These are phyloP conservation scores for Candida schatavii DNA, from an alignment of 805 yeast species.

Conservation along the genomic window DNA sequence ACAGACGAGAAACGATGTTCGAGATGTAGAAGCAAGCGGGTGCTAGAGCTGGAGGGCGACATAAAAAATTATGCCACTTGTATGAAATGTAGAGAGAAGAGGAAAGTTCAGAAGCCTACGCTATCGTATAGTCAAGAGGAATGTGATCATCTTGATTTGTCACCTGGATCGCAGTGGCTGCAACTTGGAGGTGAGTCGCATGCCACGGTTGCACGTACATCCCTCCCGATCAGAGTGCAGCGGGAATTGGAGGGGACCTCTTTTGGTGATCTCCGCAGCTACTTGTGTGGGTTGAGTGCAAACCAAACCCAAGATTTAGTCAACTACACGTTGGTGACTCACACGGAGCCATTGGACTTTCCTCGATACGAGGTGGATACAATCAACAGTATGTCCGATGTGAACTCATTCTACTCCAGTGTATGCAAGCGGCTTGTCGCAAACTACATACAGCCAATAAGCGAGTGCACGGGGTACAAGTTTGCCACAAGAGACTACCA, in stretches of 20 bases:
- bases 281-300: constrained; percentile 1
- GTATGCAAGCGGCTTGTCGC: constrained; percentile 3
- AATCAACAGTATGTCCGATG: constrained; percentile 1
- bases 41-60: constrained; percentile 6
- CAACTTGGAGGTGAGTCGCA: neutral
- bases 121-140: too few relatives aligned
- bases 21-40: constrained; percentile 7
- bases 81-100: constrained; percentile 6
- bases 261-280: constrained; percentile 1
- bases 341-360: neutral
- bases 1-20: constrained; percentile 4
- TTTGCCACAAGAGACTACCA: constrained; percentile 8
- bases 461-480: constrained; percentile 6
- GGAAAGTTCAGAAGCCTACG: constrained; percentile 3
- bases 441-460: constrained; percentile 6
- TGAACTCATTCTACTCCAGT: constrained; percentile 4
- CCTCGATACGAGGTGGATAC: constrained; percentile 4
- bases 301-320: constrained; percentile 3
- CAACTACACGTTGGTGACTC: constrained; percentile 1
- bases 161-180: neutral
- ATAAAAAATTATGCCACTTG: constrained; percentile 6
- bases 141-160: too few relatives aligned
- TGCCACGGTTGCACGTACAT: too few relatives aligned
- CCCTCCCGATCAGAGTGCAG: too few relatives aligned
- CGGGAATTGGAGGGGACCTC: neutral